Base-by-base conservation (phyloP, 2,329 filamentous ascomycete species). In the Trichoderma sp. region DNA sequence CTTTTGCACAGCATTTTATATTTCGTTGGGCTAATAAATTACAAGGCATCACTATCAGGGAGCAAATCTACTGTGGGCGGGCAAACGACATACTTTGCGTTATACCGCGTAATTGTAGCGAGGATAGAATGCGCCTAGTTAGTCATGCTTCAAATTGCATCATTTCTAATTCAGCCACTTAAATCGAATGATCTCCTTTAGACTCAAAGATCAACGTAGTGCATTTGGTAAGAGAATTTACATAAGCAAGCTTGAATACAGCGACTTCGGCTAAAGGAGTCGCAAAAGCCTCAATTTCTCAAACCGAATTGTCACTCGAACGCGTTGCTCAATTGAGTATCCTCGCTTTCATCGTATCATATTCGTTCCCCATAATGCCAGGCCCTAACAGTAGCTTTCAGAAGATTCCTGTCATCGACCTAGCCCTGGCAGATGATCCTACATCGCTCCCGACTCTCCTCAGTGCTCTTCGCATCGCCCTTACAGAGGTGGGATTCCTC, bases 401-500 rank as follows among this genome's bases (percentile, higher is more conserved):
- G 30, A 46, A 77, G 39, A 84, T 87, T 64, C 85, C 85, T 5
- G 76, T 82, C 24, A 79, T 87, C 60, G 82, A 87, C 72, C 79
- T 87, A 37, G 82, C 83, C 6, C 77, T 79, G 30, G 80, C 81
- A 39, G 61, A 75, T n/a, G 74, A 81, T 58, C 75, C 79, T 3
- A 60, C 70, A 0, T 76, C 77, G 0, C 79, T 78, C 26, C 76
- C 77, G 0, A 18, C 69, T 1, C 76, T 86, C 0, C 79, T 87
- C 1, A 28, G 70, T 8, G 75, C 82, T 46, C 79, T 87, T 18
- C 83, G 79, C 26, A 75, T 81, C 52, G 83, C 84, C 7, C 75
- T 87, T 6, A 82, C 83, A 52, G 77, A 85, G 18, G 77, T 86
- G 37, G 85, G 85, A 21, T 87, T 87, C 69, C 78, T 87, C 4